These are phyloP conservation scores for Truncatella angustata DNA, from an alignment of 2,329 filamentous ascomycete genomes.

Conservation along the genomic window DNA sequence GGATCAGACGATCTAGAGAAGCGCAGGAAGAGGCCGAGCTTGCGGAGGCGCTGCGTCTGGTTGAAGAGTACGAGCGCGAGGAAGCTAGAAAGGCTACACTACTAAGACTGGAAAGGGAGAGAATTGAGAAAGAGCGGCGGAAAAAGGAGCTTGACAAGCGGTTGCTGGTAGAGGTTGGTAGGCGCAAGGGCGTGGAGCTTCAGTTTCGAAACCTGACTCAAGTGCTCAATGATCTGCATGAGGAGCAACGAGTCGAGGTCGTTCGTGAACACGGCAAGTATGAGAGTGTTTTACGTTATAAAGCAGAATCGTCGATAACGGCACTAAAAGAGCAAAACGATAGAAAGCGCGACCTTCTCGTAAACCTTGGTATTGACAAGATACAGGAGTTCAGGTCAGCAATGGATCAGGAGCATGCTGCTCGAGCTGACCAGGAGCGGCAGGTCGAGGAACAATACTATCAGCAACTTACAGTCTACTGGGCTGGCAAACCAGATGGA, in stretches of 20 bases:
- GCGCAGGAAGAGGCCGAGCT: constrained; percentile 32
- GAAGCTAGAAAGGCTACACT: constrained; percentile 41
- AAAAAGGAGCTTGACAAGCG: constrained; percentile 37
- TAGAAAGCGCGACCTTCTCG: constrained; percentile 29
- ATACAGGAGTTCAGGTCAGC: constrained; percentile 31
- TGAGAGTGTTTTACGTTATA: constrained; percentile 21
- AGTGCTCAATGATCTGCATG: constrained; percentile 38
- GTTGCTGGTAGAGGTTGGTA: constrained; percentile 36
- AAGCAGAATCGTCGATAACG: constrained; percentile 22
- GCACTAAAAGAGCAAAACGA: constrained; percentile 33
- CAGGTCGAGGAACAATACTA: constrained; percentile 44
- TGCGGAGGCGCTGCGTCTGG: constrained; percentile 39
- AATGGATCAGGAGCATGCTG: constrained; percentile 39
- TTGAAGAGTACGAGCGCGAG: constrained; percentile 48
- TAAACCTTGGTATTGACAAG: constrained; percentile 21
- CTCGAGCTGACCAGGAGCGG: constrained; percentile 39
- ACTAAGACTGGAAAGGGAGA: constrained; percentile 35
- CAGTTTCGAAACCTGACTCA: constrained; percentile 37
- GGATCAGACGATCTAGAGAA: constrained; percentile 31
- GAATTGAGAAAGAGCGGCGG: constrained; percentile 34
- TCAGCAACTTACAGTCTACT: constrained; percentile 35
- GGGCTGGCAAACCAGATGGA: constrained; percentile 32
- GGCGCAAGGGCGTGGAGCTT: constrained; percentile 35
- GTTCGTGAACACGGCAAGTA: constrained; percentile 37
- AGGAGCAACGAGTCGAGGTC: constrained; percentile 38